Percentiles rank a stretch among this genome's conserved stretches.
phyloP scores from a whole-genome alignment of 2,329 filamentous ascomycete species.

The Teratosphaeria nubilosa region DNA sequence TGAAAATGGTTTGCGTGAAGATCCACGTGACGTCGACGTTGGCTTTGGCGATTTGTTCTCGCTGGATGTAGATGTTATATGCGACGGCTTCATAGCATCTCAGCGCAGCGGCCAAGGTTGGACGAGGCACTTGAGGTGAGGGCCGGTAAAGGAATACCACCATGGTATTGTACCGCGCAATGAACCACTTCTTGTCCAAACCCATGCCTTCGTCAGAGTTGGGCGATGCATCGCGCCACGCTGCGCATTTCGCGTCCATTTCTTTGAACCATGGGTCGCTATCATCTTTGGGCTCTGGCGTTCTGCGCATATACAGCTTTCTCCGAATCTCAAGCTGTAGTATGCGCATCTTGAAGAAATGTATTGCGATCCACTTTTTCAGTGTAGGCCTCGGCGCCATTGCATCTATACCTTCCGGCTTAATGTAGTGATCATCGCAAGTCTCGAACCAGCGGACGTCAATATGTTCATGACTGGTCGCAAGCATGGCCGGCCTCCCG shows the following conservation, averaged over 20 bases:
- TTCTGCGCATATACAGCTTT: constrained; percentile 75
- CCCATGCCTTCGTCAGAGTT: constrained; percentile 56
- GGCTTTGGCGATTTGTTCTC: constrained; percentile 64
- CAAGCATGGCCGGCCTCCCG: constrained; percentile 77
- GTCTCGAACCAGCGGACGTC: constrained; percentile 78
- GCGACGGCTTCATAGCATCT: constrained; percentile 76
- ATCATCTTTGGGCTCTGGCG: constrained; percentile 64
- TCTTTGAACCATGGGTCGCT: constrained; percentile 76
- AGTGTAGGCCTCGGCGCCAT: constrained; percentile 56
- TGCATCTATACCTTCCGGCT: constrained; percentile 59
- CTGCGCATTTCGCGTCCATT: constrained; percentile 67
- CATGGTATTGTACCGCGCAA: constrained; percentile 72
- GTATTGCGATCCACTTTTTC: constrained; percentile 80
- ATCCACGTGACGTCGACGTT: constrained; percentile 88
- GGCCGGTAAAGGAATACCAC: constrained; percentile 79
- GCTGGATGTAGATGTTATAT: constrained; percentile 71
- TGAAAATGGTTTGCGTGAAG: constrained; percentile 80
- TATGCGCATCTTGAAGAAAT: constrained; percentile 86
- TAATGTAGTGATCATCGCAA: constrained; percentile 76
- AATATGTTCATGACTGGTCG: constrained; percentile 69
- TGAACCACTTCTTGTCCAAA: constrained; percentile 60
- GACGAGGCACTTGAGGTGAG: constrained; percentile 82
- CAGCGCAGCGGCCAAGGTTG: constrained; percentile 65
- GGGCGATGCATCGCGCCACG: constrained; percentile 71
- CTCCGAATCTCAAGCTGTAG: constrained; percentile 81